A percentile compares a stretch with the other conserved stretches of the same genome.
These are phyloP conservation scores for Puya raimondii DNA, from an alignment of 176 grass and related monocot species.

Conservation along the genomic window DNA sequence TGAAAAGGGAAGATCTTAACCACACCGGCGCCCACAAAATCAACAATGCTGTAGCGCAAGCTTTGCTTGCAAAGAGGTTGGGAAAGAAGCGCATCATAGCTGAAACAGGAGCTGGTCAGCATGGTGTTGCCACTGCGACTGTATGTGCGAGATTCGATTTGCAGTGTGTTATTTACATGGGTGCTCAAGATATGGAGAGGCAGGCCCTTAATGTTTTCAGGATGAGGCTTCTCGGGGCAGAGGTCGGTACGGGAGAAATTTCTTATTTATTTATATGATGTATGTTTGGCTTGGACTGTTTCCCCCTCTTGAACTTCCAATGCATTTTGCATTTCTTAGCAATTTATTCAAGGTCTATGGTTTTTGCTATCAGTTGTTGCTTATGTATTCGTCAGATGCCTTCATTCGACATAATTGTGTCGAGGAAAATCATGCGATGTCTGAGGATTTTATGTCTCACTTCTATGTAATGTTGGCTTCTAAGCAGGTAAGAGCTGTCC, in stretches of 20 bases:
- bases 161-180: conserved; percentile 88
- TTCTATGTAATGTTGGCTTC: not conserved
- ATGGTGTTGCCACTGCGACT: conserved; percentile 85
- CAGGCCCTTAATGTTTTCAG: conserved; percentile 90
- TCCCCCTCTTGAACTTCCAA: not conserved
- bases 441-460: not conserved
- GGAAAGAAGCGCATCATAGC: conserved; percentile 94
- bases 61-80: conserved; percentile 66
- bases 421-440: too few relatives aligned
- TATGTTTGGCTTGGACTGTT: not conserved
- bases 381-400: too few relatives aligned
- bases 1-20: conserved; percentile 97
- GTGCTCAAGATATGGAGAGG: conserved; percentile 97
- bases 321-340: too few relatives aligned
- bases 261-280: conserved; percentile 13
- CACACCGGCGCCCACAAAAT: conserved; percentile 98
- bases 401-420: too few relatives aligned
- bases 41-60: conserved; percentile 88
- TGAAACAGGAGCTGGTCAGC: conserved; percentile 87
- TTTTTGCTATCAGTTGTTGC: too few relatives aligned
- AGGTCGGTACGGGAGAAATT: conserved; percentile 32
- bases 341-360: too few relatives aligned
- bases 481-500: conserved; percentile 75
- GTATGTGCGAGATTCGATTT: conserved; percentile 85
- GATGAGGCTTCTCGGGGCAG: conserved; percentile 94